These are phyloP conservation scores for Colletotrichum camelliae DNA, from an alignment of 2,329 filamentous ascomycete species.

Conservation along the genomic window DNA sequence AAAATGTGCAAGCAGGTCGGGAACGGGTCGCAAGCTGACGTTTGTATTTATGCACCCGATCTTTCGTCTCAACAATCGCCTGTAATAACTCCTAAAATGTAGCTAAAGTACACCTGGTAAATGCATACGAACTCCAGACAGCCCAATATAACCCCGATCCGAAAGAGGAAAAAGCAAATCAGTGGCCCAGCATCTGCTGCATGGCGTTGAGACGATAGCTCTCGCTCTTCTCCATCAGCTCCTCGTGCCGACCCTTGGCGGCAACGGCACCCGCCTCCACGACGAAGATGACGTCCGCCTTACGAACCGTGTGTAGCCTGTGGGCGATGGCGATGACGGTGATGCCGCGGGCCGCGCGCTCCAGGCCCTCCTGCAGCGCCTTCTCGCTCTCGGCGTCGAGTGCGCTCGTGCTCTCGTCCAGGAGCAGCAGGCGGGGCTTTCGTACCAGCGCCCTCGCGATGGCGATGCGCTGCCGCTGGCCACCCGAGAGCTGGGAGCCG, in stretches of 20 bases:
- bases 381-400: conserved; percentile 68
- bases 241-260: conserved; percentile 58
- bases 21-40: not conserved
- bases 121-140: not conserved
- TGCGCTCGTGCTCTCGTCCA: conserved; percentile 75
- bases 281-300: conserved; percentile 48
- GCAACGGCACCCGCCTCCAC: conserved; percentile 58
- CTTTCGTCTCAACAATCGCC: not conserved
- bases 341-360: conserved; percentile 46
- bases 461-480: conserved; percentile 72
- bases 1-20: not conserved
- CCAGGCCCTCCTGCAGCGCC: conserved; percentile 62
- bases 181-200: conserved; percentile 50
- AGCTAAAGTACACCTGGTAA: not conserved
- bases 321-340: conserved; percentile 51
- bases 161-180: not conserved
- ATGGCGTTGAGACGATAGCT: conserved; percentile 57
- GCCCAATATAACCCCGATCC: not conserved
- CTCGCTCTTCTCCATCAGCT: conserved; percentile 58
- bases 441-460: conserved; percentile 73
- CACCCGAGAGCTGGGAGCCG: conserved; percentile 70
- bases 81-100: not conserved
- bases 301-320: conserved; percentile 47
- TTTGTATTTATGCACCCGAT: not conserved
- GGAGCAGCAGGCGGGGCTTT: conserved; percentile 66